Evolutionary conservation across 257 asterid species (phyloP), one percentile per base, ranked within the genome.

Genomic region (Solanum peruvianum): DNA sequence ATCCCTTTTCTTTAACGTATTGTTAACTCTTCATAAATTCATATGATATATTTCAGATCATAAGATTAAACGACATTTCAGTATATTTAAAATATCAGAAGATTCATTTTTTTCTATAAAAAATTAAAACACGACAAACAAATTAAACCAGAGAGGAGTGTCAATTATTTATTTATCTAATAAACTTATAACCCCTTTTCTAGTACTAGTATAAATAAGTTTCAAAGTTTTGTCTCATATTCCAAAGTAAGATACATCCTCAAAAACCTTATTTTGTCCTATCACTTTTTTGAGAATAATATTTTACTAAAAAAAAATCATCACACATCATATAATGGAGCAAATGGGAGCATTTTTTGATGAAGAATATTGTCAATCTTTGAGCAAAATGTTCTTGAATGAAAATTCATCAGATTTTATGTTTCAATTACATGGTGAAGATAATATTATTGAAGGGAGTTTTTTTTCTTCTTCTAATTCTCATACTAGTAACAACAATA

Each of bases 351-450:
- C 88, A 82, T 88, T 91, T 35, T 93, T 93, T 88, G 87, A 92
- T 85, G 95, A 94, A 58, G 96, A 94, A 86, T 95, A 93, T 87
- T 92, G 93, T 94, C 96, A 93, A 16, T 88, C 94, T 37, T 82
- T 93, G 76, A 91, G 91, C 95, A 94, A 78, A 87, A 89, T 94
- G 88, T 93, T 95, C 64, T 89, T 94, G 0, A 82, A 23, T 82
- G 97, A 93, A 75, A 91, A 93, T 84, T 86, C 90, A 23, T 86
- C 90, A 27, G 91, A 91, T 83, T 87, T 89, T 64, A 39, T 85
- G 89, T 87, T 86, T n/a, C 93, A 91, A 85, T 89, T 86, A 45
- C 85, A 88, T 45, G 88, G 82, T 86, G 78, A 81, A 85, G 77
- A 73, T 45, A n/a, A 45, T 14, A 77, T n/a, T 47, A 18, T 18